Evolutionary conservation across 345 rosid species (phyloP), one percentile per base, ranked within the genome.

Genomic region (Sapria himalayana): DNA sequence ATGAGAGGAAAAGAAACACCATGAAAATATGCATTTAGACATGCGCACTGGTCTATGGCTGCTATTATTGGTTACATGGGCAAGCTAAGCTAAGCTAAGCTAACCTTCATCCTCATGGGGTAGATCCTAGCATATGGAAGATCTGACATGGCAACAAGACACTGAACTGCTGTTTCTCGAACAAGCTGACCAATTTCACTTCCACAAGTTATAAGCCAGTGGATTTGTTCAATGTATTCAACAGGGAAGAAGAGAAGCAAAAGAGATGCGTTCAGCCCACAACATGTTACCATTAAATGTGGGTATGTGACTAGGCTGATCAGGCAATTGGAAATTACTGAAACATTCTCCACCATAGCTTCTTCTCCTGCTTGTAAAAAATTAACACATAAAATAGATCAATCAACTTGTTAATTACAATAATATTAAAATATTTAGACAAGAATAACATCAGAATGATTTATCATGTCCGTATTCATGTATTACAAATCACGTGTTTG

Each of bases 81-180:
- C 19, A 9, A 2, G 19, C 13, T 10, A 37, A 21, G 22, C 22
- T 15, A 13, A 22, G 25, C 25, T 32, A 6, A 41, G 40, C 70
- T 38, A 38, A 78, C 97, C 94, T 78, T 59, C 25, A 44, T 52
- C 65, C 85, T 66, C 66, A 74, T 42, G 41, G 89, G 89, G 60
- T 76, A 86, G 24, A 79, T 63, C 55, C 80, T 73, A 12, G 73
- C 22, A 35, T 69, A 65, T 11, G 94, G 80, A 63, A 86, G 72
- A 55, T 54, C 64, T 33, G 78, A 62, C 61, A 76, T 38, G 4
- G 93, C 76, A 51, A 51, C 55, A 22, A 82, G 89, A 65, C 98
- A 82, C 46, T 78, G 91, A 50, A 89, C 54, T 13, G 85, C 77
- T 1, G 98, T 82, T 64, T 89, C 91, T 34, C 94, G 75, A 32